Percentiles rank a stretch among this genome's conserved stretches.
phyloP scores from a whole-genome alignment of 1,139 yeast genomes.

The Pichia sp. region DNA sequence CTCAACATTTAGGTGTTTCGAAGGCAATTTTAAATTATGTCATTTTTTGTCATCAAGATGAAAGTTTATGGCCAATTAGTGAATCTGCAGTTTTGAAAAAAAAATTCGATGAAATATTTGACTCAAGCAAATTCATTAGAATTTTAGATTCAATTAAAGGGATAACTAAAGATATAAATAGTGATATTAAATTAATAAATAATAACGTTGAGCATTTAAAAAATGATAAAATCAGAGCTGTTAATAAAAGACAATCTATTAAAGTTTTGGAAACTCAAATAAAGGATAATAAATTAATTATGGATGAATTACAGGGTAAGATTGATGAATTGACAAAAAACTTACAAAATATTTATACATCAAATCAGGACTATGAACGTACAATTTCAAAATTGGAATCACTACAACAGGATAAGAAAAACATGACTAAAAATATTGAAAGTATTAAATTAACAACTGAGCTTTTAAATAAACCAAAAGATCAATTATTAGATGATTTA shows the following conservation, averaged over 20 bases:
- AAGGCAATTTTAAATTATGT: conserved; percentile 86
- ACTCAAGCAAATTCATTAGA: conserved; percentile 88
- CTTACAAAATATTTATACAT: conserved; percentile 59
- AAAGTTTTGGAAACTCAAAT: conserved; percentile 40
- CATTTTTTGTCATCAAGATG: conserved; percentile 96
- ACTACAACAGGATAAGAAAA: conserved; percentile 40
- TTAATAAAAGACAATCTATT: conserved; percentile 46
- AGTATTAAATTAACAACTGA: conserved; percentile 43
- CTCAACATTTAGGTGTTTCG: conserved; percentile 80
- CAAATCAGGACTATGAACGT: conserved; percentile 78
- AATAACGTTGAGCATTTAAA: conserved; percentile 73
- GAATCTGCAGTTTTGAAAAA: conserved; percentile 88
- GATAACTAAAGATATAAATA: conserved; percentile 70
- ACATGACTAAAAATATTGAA: conserved; percentile 43
- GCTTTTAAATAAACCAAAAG: conserved; percentile 43
- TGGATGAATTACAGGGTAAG: conserved; percentile 42
- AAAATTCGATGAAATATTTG: conserved; percentile 93
- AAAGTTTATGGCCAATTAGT: conserved; percentile 91
- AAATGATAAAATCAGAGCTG: conserved; percentile 69
- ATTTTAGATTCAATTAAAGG: conserved; percentile 75
- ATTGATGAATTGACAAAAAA: conserved; percentile 51
- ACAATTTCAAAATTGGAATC: conserved; percentile 61
- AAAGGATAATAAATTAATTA: conserved; percentile 42
- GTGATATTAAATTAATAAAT: conserved; percentile 67
- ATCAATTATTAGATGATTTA: conserved; percentile 43